Percentiles rank a stretch among this genome's conserved stretches.
These are phyloP conservation scores for Pleodorina starrii DNA, from an alignment of 139 green algal species.

Conservation along the genomic window DNA sequence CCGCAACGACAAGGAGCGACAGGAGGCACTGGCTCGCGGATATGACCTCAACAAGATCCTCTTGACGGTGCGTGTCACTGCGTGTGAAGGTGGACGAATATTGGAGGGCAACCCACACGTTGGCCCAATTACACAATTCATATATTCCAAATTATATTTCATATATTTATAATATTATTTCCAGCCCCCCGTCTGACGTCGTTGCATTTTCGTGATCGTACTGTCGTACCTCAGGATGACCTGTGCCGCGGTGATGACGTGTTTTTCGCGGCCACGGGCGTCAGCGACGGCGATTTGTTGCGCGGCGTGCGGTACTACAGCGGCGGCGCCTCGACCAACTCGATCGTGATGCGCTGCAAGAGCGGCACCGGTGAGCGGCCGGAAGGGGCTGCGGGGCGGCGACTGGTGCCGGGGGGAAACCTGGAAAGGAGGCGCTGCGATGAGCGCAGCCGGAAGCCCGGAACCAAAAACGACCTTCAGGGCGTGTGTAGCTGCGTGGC, in stretches of 20 bases:
- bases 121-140: too few relatives aligned
- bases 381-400: background rate
- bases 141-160: too few relatives aligned
- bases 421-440: too few relatives aligned
- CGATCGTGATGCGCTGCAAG: slow-evolving; percentile 85
- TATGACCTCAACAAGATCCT: slow-evolving; percentile 74
- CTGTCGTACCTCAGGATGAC: slow-evolving; percentile 22
- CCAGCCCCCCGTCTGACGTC: too few relatives aligned
- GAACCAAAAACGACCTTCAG: background rate
- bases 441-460: background rate
- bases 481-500: background rate
- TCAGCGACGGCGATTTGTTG: slow-evolving; percentile 86
- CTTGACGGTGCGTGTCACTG: background rate
- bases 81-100: slow-evolving; percentile 1
- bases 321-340: slow-evolving; percentile 81
- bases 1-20: slow-evolving; percentile 76
- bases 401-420: too few relatives aligned
- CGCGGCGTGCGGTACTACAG: slow-evolving; percentile 78
- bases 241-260: slow-evolving; percentile 65
- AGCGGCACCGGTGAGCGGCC: slow-evolving; percentile 72
- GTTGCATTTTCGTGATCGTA: too few relatives aligned
- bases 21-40: slow-evolving; percentile 21
- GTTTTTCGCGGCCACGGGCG: slow-evolving; percentile 90
- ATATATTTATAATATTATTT: too few relatives aligned
- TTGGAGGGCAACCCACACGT: too few relatives aligned